Base-by-base conservation (phyloP, 78 protist genomes). In the Dictyostelium firmibasis region DNA sequence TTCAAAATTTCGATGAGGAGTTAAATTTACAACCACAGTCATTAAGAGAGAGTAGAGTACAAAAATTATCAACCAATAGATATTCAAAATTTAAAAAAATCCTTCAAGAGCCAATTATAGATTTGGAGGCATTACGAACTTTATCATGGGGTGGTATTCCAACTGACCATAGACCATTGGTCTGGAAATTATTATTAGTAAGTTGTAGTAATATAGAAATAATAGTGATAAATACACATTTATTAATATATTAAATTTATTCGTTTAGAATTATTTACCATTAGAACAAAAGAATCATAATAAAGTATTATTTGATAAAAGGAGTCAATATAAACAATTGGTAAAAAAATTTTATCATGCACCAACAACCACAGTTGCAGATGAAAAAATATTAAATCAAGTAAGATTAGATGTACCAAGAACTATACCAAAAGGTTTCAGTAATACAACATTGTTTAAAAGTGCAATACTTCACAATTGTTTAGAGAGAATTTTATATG, bases 331-430 rank as follows among this genome's bases (percentile, higher is more conserved):
- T 81, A 47, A 79, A 64, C 94, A 89, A 60, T 89, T 89, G 62
- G 94, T 89, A 8, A 33, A 60, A 4, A 78, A 89, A 47, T 89
- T 89, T 47, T 89, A 89, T 81, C 64, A 50, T 23, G 33, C 35
- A 20, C 64, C 53, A 18, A 64, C 43, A 31, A 23, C 64, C 8
- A 20, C 62, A n/a, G 35, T 44, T 13, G 87, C 50, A 9, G 94
- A 89, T 33, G 83, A 89, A 20, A 50, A 75, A 70, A 31, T 89
- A 25, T 81, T 89, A 9, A 89, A 89, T 89, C 94, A 89, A 69
- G 87, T 89, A 33, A 78, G 69, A 81, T 69, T 89, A 13, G 94
- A 89, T 81, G 94, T 89, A 41, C 94, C 94, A 18, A 89, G 94
- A 81, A 89, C 94, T 14, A 81, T 89, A 50, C 94, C 94, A 89